Evolutionary conservation across 257 asterid species (phyloP).

Genomic region (Scutellaria baicalensis): DNA sequence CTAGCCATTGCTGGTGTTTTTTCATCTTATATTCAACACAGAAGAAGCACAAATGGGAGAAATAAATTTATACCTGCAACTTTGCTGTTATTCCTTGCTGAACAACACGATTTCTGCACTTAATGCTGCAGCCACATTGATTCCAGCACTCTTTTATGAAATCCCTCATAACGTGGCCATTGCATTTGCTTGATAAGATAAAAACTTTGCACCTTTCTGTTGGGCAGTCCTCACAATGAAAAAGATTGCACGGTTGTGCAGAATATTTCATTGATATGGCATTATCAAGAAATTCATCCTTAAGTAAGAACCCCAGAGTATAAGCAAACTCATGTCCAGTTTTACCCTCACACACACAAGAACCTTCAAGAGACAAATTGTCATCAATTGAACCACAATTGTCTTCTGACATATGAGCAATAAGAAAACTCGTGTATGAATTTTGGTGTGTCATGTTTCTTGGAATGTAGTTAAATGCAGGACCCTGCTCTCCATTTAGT

Average conservation of each 20-base stretch:
- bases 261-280: conserved; percentile 33
- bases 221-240: conserved; percentile 60
- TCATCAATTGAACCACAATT: conserved; percentile 51
- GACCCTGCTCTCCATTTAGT: conserved; percentile 30
- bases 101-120: conserved; percentile 69
- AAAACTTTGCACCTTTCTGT: conserved; percentile 37
- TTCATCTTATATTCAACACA: neutral
- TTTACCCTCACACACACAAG: conserved; percentile 60
- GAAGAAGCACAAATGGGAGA: neutral
- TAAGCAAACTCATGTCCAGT: conserved; percentile 58
- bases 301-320: conserved; percentile 35
- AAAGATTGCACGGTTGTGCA: conserved; percentile 23
- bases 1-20: neutral
- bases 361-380: conserved; percentile 37
- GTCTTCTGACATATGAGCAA: conserved; percentile 46
- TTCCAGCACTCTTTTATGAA: conserved; percentile 80
- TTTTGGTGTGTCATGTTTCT: conserved; percentile 26
- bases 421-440: conserved; percentile 35
- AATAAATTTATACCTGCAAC: conserved; percentile 45
- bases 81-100: conserved; percentile 55
- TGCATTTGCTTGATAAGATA: conserved; percentile 31
- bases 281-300: conserved; percentile 36
- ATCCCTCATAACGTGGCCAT: conserved; percentile 48
- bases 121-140: conserved; percentile 59
- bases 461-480: conserved; percentile 36